phyloP scores from a whole-genome alignment of 2,329 filamentous ascomycete genomes.

The Botrytis medusae region DNA sequence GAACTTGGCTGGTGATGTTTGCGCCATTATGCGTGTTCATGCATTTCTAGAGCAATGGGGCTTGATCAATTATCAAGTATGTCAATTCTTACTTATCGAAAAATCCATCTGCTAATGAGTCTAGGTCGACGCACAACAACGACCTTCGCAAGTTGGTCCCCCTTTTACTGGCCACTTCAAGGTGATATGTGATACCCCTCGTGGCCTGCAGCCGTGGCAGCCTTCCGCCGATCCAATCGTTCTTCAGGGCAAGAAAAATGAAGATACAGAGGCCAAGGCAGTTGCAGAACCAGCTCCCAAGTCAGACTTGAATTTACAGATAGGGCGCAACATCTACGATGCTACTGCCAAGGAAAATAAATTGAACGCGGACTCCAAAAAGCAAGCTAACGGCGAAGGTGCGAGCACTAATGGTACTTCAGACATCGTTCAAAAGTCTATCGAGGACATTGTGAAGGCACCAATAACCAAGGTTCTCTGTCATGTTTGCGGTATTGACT shows the following conservation, averaged over 20 bases:
- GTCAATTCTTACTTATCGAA: constrained; percentile 24
- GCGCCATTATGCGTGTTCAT: constrained; percentile 98
- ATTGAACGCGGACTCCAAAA: constrained; percentile 64
- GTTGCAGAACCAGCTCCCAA: constrained; percentile 66
- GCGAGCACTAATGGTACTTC: constrained; percentile 64
- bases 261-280: constrained; percentile 53
- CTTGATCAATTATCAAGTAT: constrained; percentile 96
- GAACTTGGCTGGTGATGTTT: constrained; percentile 95
- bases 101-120: constrained; percentile 36
- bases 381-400: constrained; percentile 72
- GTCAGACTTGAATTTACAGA: constrained; percentile 83
- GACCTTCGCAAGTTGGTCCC: constrained; percentile 91
- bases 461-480: constrained; percentile 74
- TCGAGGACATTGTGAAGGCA: constrained; percentile 63
- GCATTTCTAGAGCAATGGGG: constrained; percentile 98
- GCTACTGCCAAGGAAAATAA: constrained; percentile 75
- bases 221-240: constrained; percentile 75
- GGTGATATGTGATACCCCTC: constrained; percentile 91
- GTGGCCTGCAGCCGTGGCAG: constrained; percentile 92
- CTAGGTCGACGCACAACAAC: constrained; percentile 92
- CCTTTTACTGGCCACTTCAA: constrained; percentile 98
- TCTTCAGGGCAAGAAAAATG: constrained; percentile 58
- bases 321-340: constrained; percentile 94
- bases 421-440: constrained; percentile 42
- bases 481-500: constrained; percentile 89